Evolutionary conservation across 2,329 filamentous ascomycete species (phyloP).

Genomic region (Pseudopithomyces maydicus): DNA sequence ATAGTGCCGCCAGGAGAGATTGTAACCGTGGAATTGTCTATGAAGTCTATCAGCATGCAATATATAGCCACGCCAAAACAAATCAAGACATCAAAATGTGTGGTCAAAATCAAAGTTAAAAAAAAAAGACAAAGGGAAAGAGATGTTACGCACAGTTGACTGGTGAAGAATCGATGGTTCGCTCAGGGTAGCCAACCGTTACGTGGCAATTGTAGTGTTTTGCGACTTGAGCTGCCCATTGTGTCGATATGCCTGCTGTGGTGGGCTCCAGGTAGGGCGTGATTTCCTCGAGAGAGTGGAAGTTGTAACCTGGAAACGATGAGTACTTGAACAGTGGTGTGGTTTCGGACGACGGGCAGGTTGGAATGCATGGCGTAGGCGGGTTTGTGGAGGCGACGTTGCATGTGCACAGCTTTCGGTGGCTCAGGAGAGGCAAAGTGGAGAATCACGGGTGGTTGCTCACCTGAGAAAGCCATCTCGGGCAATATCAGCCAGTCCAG

Average conservation of each 20-base stretch:
- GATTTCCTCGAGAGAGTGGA: constrained; percentile 71
- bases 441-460: background rate
- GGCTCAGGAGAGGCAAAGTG: background rate
- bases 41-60: background rate
- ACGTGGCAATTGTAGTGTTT: constrained; percentile 70
- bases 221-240: constrained; percentile 73
- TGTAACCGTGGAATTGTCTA: constrained; percentile 63
- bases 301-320: constrained; percentile 70
- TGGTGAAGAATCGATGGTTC: constrained; percentile 29
- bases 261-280: constrained; percentile 70
- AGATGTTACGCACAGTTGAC: constrained; percentile 44
- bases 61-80: background rate
- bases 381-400: background rate
- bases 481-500: constrained; percentile 76
- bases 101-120: no score
- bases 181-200: constrained; percentile 75
- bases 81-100: no score
- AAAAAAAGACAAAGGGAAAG: no score
- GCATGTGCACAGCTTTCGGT: no score
- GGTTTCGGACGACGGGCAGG: no score
- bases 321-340: constrained; percentile 1
- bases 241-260: constrained; percentile 67
- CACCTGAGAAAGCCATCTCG: constrained; percentile 77
- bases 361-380: background rate
- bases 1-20: constrained; percentile 60